Evolutionary conservation across 2,329 filamentous ascomycete species (phyloP).

Genomic region (Cephalotrichum gorgonifer): DNA sequence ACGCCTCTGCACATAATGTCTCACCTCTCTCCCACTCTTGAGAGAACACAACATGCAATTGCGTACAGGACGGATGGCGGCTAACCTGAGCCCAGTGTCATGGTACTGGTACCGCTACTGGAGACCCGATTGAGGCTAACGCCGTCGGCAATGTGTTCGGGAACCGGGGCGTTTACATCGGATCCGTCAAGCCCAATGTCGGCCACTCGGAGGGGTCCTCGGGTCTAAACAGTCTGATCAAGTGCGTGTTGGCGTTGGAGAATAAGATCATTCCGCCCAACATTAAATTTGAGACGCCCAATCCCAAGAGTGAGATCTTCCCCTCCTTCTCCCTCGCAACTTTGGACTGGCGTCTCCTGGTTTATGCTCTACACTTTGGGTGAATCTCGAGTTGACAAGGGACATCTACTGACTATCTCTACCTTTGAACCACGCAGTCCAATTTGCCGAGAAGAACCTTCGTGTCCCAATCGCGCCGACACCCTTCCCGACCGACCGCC

Average conservation of each 20-base stretch:
- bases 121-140: constrained; percentile 28
- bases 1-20: not conserved
- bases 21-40: too few species aligned
- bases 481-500: constrained; percentile 14
- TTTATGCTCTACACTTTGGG: not conserved
- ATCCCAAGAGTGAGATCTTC: constrained; percentile 12
- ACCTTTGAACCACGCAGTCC: too few species aligned
- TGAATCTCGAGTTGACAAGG: too few species aligned
- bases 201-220: constrained; percentile 25
- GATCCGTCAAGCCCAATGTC: constrained; percentile 26
- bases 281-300: constrained; percentile 20
- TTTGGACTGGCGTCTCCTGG: not conserved
- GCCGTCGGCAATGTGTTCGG: constrained; percentile 23
- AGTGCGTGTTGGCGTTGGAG: constrained; percentile 21
- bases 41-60: too few species aligned
- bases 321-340: not conserved
- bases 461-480: constrained; percentile 13
- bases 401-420: constrained; percentile 6
- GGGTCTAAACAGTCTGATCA: constrained; percentile 20
- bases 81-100: constrained; percentile 22
- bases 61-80: not conserved
- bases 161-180: constrained; percentile 14
- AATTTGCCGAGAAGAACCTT: constrained; percentile 13
- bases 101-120: constrained; percentile 31
- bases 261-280: constrained; percentile 19